Conservation (phyloP, 2,329 filamentous ascomycete genomes). For the Xylariaceae sp. region DNA sequence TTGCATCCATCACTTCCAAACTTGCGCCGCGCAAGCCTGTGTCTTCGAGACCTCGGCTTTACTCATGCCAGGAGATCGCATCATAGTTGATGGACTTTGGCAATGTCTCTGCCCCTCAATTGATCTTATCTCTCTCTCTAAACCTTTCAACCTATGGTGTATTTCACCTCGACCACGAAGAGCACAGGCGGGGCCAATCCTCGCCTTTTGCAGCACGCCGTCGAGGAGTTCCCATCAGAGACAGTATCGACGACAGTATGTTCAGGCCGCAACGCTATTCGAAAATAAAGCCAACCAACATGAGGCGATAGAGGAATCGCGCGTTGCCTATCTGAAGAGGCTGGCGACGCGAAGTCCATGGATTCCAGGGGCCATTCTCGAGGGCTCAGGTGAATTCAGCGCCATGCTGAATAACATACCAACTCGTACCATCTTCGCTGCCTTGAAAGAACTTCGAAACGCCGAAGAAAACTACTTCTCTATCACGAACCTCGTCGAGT, state of each 20-base stretch:
- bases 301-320: constrained; percentile 19
- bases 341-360: constrained; percentile 35
- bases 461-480: constrained; percentile 45
- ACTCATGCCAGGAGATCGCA: constrained; percentile 46
- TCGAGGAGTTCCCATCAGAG: constrained; percentile 12
- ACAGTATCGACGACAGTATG: constrained; percentile 22
- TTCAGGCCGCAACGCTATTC: constrained; percentile 1
- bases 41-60: neutral
- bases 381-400: constrained; percentile 26
- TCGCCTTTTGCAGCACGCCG: constrained; percentile 16
- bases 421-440: constrained; percentile 53
- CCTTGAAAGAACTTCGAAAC: constrained; percentile 49
- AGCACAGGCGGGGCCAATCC: constrained; percentile 18
- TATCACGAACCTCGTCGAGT: constrained; percentile 57
- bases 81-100: constrained; percentile 65
- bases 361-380: constrained; percentile 34
- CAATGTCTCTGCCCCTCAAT: constrained; percentile 66
- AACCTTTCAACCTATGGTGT: constrained; percentile 35
- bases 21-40: constrained; percentile 7
- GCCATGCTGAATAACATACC: constrained; percentile 36
- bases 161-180: constrained; percentile 8
- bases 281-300: neutral
- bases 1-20: constrained; percentile 1
- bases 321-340: constrained; percentile 33
- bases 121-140: constrained; percentile 47